Conservation (phyloP, 768 basidiomycete species). For the Boletus eberwhitei region DNA sequence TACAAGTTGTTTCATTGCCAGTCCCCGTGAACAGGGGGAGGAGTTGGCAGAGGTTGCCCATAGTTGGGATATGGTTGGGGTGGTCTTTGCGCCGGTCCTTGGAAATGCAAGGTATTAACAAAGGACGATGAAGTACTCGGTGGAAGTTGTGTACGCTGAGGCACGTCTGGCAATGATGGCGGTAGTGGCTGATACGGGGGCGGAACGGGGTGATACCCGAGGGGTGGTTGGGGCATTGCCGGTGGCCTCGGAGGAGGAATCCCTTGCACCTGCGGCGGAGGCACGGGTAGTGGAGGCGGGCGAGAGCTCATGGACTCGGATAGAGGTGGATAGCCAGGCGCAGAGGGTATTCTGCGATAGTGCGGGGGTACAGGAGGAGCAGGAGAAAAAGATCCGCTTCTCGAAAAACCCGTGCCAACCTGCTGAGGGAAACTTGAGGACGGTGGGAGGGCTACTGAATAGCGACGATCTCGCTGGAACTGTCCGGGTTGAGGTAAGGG, state of each 20-base stretch:
- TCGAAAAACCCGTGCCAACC: slow-evolving; percentile 13
- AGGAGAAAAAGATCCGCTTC: slow-evolving; percentile 16
- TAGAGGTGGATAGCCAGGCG: slow-evolving; percentile 24
- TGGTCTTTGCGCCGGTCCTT: slow-evolving; percentile 41
- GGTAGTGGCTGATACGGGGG: slow-evolving; percentile 36
- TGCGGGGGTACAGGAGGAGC: slow-evolving; percentile 30
- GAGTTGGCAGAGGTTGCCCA: slow-evolving; percentile 28
- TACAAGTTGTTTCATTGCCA: slow-evolving; percentile 26
- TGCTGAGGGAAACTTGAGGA: slow-evolving; percentile 33
- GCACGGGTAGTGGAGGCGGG: slow-evolving; percentile 26
- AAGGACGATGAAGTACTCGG: slow-evolving; percentile 22
- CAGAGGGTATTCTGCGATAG: slow-evolving; percentile 31
- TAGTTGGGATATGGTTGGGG: slow-evolving; percentile 32
- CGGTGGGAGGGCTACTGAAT: slow-evolving; percentile 27
- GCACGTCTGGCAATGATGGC: slow-evolving; percentile 29
- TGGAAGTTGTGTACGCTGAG: slow-evolving; percentile 27
- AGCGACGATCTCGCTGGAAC: slow-evolving; percentile 29
- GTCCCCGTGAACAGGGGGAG: slow-evolving; percentile 21
- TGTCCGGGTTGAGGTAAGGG: slow-evolving; percentile 33
- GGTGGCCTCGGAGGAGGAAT: slow-evolving; percentile 38
- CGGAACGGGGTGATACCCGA: slow-evolving; percentile 42
- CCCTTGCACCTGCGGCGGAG: slow-evolving; percentile 23
- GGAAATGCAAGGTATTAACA: slow-evolving; percentile 33
- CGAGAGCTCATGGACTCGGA: slow-evolving; percentile 18
- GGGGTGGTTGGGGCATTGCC: slow-evolving; percentile 50